Evolutionary conservation across 2,329 filamentous ascomycete genomes (phyloP), one percentile per base, ranked within the genome.

Genomic region (Aspergillus neoniger): DNA sequence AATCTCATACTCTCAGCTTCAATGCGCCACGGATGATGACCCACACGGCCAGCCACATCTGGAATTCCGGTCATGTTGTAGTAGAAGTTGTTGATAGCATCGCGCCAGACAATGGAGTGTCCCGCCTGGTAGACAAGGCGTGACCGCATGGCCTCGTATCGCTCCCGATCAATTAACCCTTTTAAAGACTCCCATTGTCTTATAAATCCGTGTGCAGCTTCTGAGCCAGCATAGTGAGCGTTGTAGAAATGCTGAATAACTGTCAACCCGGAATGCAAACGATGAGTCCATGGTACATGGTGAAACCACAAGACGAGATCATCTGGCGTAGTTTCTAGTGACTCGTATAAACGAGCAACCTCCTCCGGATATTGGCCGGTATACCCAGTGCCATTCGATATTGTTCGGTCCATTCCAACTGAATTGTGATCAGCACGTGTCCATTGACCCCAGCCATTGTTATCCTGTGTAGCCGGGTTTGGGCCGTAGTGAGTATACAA

Each of bases 221-320:
- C 81, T 5, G 86, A 83, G 6, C 86, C 86, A 7, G 75, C 72
- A 63, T 88, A 87, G 62, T 88, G 86, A 0, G 85, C 84, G 62
- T 88, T 82, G 67, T 88, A 88, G 71, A 88, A 87, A 67, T 88
- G 85, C 67, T 88, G 86, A 55, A 88, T 88, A 2, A 91, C 86
- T 0, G 88, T 89, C 72, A 88, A 85, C 10, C 87, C 86, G 0
- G 83, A 85, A 9, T 86, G 80, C 1, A 91, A 80, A 6, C 71
- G 73, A 41, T 89, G 84, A 0, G 85, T 89, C 70, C 89, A 91
- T 3, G 83, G 82, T 0, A 91, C 86, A 68, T 91, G 89, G 71
- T 91, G 89, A 75, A 91, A 91, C 88, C 88, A 91, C 2, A 91
- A 78, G 2, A 91, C 73, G 1, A 91, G 77, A 21, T 91, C 79